Base-by-base conservation (phyloP, 805 yeast genomes). In the Lachancea kluyveri region DNA sequence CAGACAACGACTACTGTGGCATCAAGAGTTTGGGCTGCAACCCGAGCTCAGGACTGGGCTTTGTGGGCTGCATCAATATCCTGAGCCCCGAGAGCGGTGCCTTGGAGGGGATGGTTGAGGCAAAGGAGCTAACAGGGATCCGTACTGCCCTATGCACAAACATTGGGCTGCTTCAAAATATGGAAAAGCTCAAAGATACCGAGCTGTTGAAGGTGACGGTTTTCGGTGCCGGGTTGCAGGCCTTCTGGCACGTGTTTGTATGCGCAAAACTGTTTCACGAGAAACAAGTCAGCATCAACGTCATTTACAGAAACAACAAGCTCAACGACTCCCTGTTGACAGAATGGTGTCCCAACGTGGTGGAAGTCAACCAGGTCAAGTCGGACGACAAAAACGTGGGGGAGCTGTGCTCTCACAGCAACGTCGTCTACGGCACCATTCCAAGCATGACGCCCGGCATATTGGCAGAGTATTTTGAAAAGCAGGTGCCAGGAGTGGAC, bases 221-320 rank as follows among this genome's bases (percentile, higher is more conserved):
- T 10, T 73, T 71, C 47, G 86, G 85, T 1, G 71, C 72, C 17
- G 86, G 85, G 0, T 63, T 65, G 21, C 84, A 78, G 51, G 78
- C 77, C 0, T 67, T 64, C 40, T 78, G 86, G 86, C 85, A 78
- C 47, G 57, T 65, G 8, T 40, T 17, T 22, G 30, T 31, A 19
- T 35, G 27, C 25, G 24, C 19, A 28, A 39, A 26, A 19, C 30
- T 33, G 24, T 37, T 31, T 14, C 30, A 24, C 29, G 41, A 19
- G 25, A 33, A 33, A 19, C 21, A 63, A 60, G 43, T 56, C 68
- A 35, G 63, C 70, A 4, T 48, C 66, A 28, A 35, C 45, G 9
- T 50, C 68, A 24, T 76, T 63, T 48, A 64, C 62, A 8, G 50
- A 35, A 1, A 40, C 21, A 33, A 45, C 8, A 54, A 51, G 10